Percentiles rank a stretch among this genome's conserved stretches.
These are phyloP conservation scores for Didymella lethalis DNA, from an alignment of 2,329 filamentous ascomycete species.

Conservation along the genomic window DNA sequence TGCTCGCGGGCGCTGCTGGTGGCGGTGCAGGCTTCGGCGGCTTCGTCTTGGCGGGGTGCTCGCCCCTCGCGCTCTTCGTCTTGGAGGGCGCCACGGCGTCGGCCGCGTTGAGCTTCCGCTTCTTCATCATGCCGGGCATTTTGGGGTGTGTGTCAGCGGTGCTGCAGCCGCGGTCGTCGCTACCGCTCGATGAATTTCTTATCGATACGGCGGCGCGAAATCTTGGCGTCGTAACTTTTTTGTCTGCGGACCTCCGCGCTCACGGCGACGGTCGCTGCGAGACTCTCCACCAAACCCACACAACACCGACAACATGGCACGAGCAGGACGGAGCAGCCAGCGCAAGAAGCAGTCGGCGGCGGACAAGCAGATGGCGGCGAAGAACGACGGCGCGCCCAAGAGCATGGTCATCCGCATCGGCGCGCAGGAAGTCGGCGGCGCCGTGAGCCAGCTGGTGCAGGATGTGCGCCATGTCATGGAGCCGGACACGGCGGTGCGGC, in stretches of 20 bases:
- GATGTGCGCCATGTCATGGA: slow-evolving; percentile 96
- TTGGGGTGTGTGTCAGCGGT: slow-evolving; percentile 12
- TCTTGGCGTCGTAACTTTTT: slow-evolving; percentile 22
- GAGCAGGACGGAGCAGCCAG: slow-evolving; percentile 37
- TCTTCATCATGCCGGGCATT: slow-evolving; percentile 55
- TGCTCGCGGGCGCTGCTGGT: slow-evolving; percentile 36
- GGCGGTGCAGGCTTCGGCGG: slow-evolving; percentile 25
- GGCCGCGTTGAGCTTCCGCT: slow-evolving; percentile 51
- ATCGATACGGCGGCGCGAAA: slow-evolving; percentile 19
- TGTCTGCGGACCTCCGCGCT: slow-evolving; percentile 10
- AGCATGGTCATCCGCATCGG: slow-evolving; percentile 99
- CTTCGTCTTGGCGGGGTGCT: slow-evolving; percentile 25
- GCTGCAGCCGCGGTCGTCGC: slow-evolving; percentile 8
- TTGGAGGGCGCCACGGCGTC: slow-evolving; percentile 16
- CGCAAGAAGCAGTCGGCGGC: slow-evolving; percentile 46
- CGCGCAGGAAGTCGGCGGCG: slow-evolving; percentile 89
- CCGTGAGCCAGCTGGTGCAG: slow-evolving; percentile 87
- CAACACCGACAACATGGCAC: slow-evolving; percentile 35
- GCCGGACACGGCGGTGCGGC: slow-evolving; percentile 84
- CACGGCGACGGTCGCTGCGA: slow-evolving; percentile 5
- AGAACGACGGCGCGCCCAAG: slow-evolving; percentile 77
- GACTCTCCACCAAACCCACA: slow-evolving; percentile 12
- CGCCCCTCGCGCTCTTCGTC: slow-evolving; percentile 3
- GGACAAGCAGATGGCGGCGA: slow-evolving; percentile 57
- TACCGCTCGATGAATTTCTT: slow-evolving; percentile 16